Conservation (phyloP, 2,329 filamentous ascomycete species). For the Tolypocladium tundrense region DNA sequence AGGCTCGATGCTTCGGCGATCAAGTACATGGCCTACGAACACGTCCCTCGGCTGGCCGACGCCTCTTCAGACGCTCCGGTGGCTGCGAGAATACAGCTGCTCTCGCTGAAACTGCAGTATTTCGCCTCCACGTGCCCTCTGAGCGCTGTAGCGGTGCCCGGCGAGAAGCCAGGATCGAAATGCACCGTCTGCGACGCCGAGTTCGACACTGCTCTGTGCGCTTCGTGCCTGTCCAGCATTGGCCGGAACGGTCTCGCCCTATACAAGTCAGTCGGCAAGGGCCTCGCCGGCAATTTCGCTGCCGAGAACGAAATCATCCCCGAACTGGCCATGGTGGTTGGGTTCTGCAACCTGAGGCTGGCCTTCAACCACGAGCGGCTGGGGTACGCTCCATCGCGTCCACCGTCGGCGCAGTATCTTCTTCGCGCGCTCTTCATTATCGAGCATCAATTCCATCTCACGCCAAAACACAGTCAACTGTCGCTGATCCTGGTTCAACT, state of each 20-base stretch:
- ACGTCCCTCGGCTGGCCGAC: slow-evolving; percentile 21
- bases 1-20: slow-evolving; percentile 29
- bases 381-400: slow-evolving; percentile 2
- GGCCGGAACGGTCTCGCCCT: slow-evolving; percentile 10
- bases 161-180: slow-evolving; percentile 9
- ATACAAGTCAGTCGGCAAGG: slow-evolving; percentile 5
- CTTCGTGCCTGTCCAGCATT: slow-evolving; percentile 13
- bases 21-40: slow-evolving; percentile 25
- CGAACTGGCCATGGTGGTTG: slow-evolving; percentile 23
- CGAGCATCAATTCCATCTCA: slow-evolving; percentile 35
- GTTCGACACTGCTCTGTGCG: slow-evolving; percentile 9
- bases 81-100: slow-evolving; percentile 17
- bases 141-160: slow-evolving; percentile 11
- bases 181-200: slow-evolving; percentile 14
- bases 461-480: slow-evolving; percentile 34
- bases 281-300: not conserved
- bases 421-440: slow-evolving; percentile 40
- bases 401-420: slow-evolving; percentile 19
- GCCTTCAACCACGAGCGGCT: slow-evolving; percentile 11
- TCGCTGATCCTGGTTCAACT: slow-evolving; percentile 41
- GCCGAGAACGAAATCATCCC: slow-evolving; percentile 13
- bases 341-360: slow-evolving; percentile 22
- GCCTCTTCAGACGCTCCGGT: slow-evolving; percentile 12
- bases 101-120: slow-evolving; percentile 34
- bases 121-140: slow-evolving; percentile 28